These are phyloP conservation scores for Blastocystis sp. DNA, from an alignment of 352 stramenopile genomes.

Conservation along the genomic window DNA sequence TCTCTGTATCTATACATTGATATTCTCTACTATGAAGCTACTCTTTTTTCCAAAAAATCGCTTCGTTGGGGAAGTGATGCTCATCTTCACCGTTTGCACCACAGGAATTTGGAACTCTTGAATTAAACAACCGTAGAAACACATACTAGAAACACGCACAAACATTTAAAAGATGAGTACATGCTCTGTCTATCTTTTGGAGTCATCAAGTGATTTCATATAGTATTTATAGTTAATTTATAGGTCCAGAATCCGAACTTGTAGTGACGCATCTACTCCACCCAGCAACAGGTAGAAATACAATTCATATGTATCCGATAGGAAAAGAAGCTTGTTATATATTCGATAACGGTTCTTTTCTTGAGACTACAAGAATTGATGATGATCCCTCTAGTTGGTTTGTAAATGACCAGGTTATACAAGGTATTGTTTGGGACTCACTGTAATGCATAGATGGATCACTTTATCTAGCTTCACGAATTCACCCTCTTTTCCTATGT, in stretches of 20 bases:
- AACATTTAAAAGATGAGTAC: background rate
- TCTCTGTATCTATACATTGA: background rate
- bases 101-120: too few relatives aligned
- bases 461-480: background rate
- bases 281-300: background rate
- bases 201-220: background rate
- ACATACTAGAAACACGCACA: background rate
- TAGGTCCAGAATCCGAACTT: background rate
- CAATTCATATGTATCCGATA: background rate
- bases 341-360: background rate
- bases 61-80: background rate
- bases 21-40: background rate
- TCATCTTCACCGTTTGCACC: too few relatives aligned
- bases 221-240: background rate
- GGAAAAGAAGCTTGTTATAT: background rate
- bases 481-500: conserved; percentile 38
- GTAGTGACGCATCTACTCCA: background rate
- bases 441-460: conserved; percentile 11
- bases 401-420: conserved; percentile 50
- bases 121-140: background rate
- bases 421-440: background rate
- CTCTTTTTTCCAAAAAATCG: conserved; percentile 56
- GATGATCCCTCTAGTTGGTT: conserved; percentile 47
- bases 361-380: background rate
- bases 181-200: background rate